These are phyloP conservation scores for Phoma sp. DNA, from an alignment of 2,329 filamentous ascomycete genomes.

Conservation along the genomic window DNA sequence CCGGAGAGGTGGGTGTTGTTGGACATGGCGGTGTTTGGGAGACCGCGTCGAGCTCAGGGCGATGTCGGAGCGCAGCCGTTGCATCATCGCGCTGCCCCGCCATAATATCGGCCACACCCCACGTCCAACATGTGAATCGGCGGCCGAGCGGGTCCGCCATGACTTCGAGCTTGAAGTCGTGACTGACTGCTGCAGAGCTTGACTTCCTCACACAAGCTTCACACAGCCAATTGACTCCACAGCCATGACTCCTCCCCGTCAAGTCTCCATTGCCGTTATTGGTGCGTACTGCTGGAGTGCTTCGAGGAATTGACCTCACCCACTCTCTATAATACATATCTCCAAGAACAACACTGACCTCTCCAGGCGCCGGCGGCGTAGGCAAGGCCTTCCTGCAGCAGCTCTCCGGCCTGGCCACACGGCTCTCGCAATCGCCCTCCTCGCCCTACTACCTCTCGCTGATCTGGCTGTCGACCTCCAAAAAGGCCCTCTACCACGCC, in stretches of 20 bases:
- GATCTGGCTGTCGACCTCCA: slow-evolving; percentile 85
- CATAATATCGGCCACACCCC: slow-evolving; percentile 14
- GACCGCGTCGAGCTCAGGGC: slow-evolving; percentile 19
- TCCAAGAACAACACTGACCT: neutral
- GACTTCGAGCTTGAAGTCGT: neutral
- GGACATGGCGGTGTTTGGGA: slow-evolving; percentile 7
- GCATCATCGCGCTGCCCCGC: slow-evolving; percentile 17
- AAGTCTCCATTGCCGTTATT: slow-evolving; percentile 58
- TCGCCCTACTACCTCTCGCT: slow-evolving; percentile 76
- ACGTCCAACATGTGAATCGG: slow-evolving; percentile 14
- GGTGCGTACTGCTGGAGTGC: slow-evolving; percentile 39
- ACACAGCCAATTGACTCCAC: slow-evolving; percentile 16
- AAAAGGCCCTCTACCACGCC: slow-evolving; percentile 77
- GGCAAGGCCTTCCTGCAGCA: slow-evolving; percentile 90
- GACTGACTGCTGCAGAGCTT: neutral
- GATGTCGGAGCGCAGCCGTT: slow-evolving; percentile 37
- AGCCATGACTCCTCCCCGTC: slow-evolving; percentile 52
- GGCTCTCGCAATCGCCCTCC: slow-evolving; percentile 59
- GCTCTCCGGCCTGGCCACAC: slow-evolving; percentile 71
- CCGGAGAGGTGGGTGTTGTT: slow-evolving; percentile 33
- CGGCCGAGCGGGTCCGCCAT: slow-evolving; percentile 10
- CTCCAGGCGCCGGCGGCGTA: slow-evolving; percentile 84
- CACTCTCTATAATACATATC: no score
- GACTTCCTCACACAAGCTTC: slow-evolving; percentile 6
- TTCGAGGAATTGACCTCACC: no score